phyloP scores from a whole-genome alignment of 2,329 filamentous ascomycete genomes.

The Aspergillus fumigatiaffinis region DNA sequence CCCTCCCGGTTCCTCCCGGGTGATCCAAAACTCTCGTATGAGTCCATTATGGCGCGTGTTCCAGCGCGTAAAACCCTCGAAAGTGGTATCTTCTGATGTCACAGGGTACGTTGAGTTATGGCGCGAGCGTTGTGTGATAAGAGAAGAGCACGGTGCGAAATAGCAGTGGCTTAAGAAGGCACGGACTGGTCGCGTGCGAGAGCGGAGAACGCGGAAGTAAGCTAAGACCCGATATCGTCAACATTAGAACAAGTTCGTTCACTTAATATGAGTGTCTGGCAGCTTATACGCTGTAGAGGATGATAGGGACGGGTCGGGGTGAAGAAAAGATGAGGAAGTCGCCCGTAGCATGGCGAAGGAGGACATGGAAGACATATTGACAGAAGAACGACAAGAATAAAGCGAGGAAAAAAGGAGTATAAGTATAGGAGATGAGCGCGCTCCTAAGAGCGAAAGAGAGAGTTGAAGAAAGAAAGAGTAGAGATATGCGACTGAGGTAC shows the following conservation, averaged over 20 bases:
- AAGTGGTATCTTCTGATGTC: background rate
- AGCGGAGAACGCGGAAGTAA: constrained; percentile 15
- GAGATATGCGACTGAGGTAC: constrained; percentile 4
- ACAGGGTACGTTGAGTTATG: background rate
- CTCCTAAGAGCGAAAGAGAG: constrained; percentile 13
- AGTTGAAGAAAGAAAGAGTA: constrained; percentile 11
- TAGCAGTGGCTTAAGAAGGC: background rate
- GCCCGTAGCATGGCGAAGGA: constrained; percentile 14
- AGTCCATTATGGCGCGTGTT: constrained; percentile 36
- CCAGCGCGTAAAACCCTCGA: background rate
- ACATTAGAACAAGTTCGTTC: constrained; percentile 31
- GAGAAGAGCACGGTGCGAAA: background rate
- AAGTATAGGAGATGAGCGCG: constrained; percentile 16
- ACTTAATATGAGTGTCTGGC: constrained; percentile 16
- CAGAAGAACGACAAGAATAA: constrained; percentile 12
- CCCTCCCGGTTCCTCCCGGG: constrained; percentile 42
- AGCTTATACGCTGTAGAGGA: constrained; percentile 20
- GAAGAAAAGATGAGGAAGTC: constrained; percentile 17
- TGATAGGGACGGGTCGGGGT: constrained; percentile 19
- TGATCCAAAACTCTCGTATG: constrained; percentile 45
- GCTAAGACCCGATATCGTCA: constrained; percentile 38
- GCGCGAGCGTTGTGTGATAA: background rate
- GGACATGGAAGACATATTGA: constrained; percentile 13
- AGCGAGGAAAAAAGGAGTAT: constrained; percentile 6
- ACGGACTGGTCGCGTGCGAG: background rate